phyloP scores from a whole-genome alignment of 2,329 filamentous ascomycete species.

The Teratosphaeria viscida region DNA sequence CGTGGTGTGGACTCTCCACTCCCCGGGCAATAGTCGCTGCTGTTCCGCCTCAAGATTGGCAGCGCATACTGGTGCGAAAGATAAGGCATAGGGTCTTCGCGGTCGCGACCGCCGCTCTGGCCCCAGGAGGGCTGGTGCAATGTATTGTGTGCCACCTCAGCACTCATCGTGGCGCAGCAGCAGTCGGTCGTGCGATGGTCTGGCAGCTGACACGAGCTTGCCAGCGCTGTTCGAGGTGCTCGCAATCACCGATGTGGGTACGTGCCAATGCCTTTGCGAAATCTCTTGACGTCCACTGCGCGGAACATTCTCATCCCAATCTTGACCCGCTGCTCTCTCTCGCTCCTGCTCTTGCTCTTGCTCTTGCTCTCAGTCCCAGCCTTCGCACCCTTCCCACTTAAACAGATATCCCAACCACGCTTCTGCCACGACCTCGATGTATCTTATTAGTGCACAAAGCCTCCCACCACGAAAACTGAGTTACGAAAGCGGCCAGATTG shows the following conservation, averaged over 20 bases:
- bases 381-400: neutral
- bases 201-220: neutral
- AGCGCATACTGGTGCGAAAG: constrained; percentile 22
- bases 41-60: constrained; percentile 14
- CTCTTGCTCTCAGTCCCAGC: neutral
- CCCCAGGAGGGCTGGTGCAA: constrained; percentile 4
- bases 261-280: constrained; percentile 28
- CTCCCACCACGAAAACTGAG: neutral
- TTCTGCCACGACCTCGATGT: neutral
- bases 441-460: neutral
- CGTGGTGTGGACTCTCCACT: constrained; percentile 20
- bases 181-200: constrained; percentile 1
- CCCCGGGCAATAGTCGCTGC: constrained; percentile 6
- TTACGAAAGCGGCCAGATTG: neutral
- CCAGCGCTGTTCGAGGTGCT: constrained; percentile 9
- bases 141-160: constrained; percentile 15
- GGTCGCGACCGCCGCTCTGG: neutral
- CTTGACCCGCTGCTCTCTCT: neutral
- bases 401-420: neutral
- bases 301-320: constrained; percentile 17
- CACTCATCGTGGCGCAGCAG: constrained; percentile 18
- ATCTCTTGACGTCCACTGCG: constrained; percentile 18
- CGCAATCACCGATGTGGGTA: constrained; percentile 20
- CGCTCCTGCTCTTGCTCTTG: neutral
- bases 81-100: constrained; percentile 16